Base-by-base conservation (phyloP, 1,284 basidiomycete genomes). In the Marasmius fiardii region DNA sequence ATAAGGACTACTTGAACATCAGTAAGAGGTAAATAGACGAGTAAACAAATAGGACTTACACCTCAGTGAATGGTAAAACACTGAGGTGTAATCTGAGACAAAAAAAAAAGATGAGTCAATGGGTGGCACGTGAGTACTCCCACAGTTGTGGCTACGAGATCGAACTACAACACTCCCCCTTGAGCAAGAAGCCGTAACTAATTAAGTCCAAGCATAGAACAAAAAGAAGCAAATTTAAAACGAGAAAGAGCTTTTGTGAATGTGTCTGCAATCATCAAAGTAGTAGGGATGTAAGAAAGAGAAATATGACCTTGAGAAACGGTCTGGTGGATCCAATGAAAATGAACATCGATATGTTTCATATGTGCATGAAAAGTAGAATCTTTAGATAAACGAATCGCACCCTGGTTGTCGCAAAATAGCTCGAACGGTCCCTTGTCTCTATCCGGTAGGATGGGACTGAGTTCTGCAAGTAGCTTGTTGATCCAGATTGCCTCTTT, bases 401-500 rank as follows among this genome's bases (percentile, higher is more conserved):
- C 48, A 21, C 35, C 10, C 28, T 55, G 48, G 37, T 51, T 51
- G 24, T 51, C 35, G 28, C 23, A 28, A 43, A 37, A 51, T 14
- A 50, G 35, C 34, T 35, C 34, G 34, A 35, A 35, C 16, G 34
- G 34, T 35, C 34, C 34, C 1, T 23, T 23, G 4, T 18, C 34
- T 2, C 20, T 34, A 10, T 31, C n/a, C 16, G 3, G 24, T 14
- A 51, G 23, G 11, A 20, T 4, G 14, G 10, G 45, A 2, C 23
- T 14, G 6, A 54, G 21, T 49, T 54, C 43, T 12, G 8, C 8
- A 18, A 54, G 31, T 21, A 49, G n/a, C 20, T 54, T 54, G 7
- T 43, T 8, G 16, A 48, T n/a, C 53, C 53, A 54, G 11, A 70
- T 44, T 4, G 65, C 58, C 52, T 78, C 73, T 20, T 62, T 62